Evolutionary conservation across 352 stramenopile species (phyloP), one percentile per base, ranked within the genome.

Genomic region (Plasmopara halstedii): DNA sequence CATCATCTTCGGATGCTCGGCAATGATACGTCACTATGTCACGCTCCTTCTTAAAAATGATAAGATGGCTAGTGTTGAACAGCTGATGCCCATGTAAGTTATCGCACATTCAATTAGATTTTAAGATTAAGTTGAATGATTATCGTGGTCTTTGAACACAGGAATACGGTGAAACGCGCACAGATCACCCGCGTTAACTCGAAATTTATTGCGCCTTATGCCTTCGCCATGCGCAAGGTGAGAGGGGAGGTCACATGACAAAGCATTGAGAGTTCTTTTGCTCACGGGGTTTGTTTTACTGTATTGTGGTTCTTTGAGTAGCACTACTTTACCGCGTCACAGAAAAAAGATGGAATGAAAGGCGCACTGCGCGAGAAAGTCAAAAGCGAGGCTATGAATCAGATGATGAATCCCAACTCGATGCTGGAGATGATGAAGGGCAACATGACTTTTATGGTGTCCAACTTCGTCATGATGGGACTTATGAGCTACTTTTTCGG

Each of bases 381-480:
- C 38, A 87, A 93, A 63, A 94, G 78, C 60, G 79, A 91, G 44
- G 74, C 74, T 19, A 92, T 87, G 71, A 94, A 95, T 66, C 88
- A 96, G 62, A 96, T 98, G 80, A 86, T 95, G 70, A 96, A 97
- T 62, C 92, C 95, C 25, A 91, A 96, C 59, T 86, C 76, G 41
- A 98, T 98, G 94, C 91, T 98, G 51, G 93, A 97, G 61, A 96
- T 96, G 77, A 97, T 99, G 89, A 98, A 98, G 73, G 94, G 95
- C 50, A 97, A 98, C 64, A 98, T 98, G 85, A 96, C 89, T 11
- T 98, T 98, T 51, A 98, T 98, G 89, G 85, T 98, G 15, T 97
- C 97, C 58, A 99, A 99, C 70, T 98, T 99, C 71, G 92, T 98
- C 58, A 99, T 99, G 95, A 99, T 99, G 95, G 92, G 95, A 21